Conservation (phyloP, 768 basidiomycete genomes). For the Lactarius tabidus region DNA sequence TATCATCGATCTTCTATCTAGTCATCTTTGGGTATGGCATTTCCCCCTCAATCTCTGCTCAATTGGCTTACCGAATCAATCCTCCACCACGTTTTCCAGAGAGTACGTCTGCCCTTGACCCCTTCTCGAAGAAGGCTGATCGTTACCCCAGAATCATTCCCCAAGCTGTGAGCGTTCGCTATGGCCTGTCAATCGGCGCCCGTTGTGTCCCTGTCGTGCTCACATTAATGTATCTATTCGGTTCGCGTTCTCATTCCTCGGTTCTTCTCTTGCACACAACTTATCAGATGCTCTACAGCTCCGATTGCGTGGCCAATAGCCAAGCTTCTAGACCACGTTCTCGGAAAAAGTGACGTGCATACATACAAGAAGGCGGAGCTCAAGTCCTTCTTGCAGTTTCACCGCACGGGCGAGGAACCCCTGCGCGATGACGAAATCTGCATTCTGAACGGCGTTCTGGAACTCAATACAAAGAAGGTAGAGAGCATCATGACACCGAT, state of each 20-base stretch:
- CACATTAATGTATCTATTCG: slow-evolving; percentile 46
- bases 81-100: not conserved
- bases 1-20: slow-evolving; percentile 28
- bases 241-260: slow-evolving; percentile 29
- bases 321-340: slow-evolving; percentile 71
- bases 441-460: slow-evolving; percentile 76
- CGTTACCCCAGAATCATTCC: slow-evolving; percentile 48
- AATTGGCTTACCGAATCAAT: not conserved
- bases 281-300: slow-evolving; percentile 28
- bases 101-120: slow-evolving; percentile 6
- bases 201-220: slow-evolving; percentile 49
- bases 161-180: slow-evolving; percentile 70
- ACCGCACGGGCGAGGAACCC: slow-evolving; percentile 71
- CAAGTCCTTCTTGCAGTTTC: slow-evolving; percentile 67
- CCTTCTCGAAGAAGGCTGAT: not conserved
- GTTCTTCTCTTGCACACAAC: not conserved
- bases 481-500: slow-evolving; percentile 54
- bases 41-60: not conserved
- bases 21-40: slow-evolving; percentile 76
- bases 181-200: slow-evolving; percentile 55
- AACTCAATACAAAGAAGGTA: slow-evolving; percentile 70
- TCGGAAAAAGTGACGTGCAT: slow-evolving; percentile 68
- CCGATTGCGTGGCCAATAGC: slow-evolving; percentile 59
- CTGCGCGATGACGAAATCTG: slow-evolving; percentile 78
- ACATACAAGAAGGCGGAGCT: slow-evolving; percentile 77